Conservation (phyloP, 768 basidiomycete species). For the Trametes punicea region DNA sequence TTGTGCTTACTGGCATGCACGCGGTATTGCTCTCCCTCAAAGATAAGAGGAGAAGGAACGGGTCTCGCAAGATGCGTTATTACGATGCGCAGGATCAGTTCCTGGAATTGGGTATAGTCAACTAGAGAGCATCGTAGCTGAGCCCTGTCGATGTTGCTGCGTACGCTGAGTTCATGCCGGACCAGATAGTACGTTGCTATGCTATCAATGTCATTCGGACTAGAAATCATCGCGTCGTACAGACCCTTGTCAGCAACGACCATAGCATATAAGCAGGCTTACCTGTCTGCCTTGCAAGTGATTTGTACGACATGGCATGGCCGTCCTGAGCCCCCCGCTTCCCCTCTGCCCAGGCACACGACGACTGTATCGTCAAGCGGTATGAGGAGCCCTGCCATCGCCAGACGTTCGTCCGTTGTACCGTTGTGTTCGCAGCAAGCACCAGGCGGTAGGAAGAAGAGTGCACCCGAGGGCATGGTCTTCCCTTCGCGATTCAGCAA, state of each 20-base stretch:
- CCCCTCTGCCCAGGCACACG: slow-evolving; percentile 17
- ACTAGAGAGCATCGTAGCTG: neutral
- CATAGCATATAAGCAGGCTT: neutral
- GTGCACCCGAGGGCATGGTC: too few relatives aligned
- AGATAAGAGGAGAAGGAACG: neutral
- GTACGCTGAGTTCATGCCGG: slow-evolving; percentile 17
- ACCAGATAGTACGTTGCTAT: slow-evolving; percentile 18
- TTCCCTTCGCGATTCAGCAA: too few relatives aligned
- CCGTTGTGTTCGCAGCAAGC: too few relatives aligned
- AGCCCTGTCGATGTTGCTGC: neutral
- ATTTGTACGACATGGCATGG: slow-evolving; percentile 21
- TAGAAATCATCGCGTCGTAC: slow-evolving; percentile 18
- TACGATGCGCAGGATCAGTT: slow-evolving; percentile 14
- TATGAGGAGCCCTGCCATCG: slow-evolving; percentile 8
- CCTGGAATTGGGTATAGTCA: neutral
- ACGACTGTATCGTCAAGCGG: slow-evolving; percentile 24
- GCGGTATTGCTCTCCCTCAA: slow-evolving; percentile 12
- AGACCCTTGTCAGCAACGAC: neutral
- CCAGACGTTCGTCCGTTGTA: neutral
- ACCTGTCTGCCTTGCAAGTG: slow-evolving; percentile 21
- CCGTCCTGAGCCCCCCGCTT: neutral
- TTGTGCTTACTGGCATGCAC: slow-evolving; percentile 16
- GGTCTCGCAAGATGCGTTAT: slow-evolving; percentile 6
- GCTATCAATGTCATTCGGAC: slow-evolving; percentile 2
- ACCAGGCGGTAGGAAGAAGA: too few relatives aligned